These are phyloP conservation scores for Aspergillus mulundensis DNA, from an alignment of 495 filamentous ascomycete species.

Conservation along the genomic window DNA sequence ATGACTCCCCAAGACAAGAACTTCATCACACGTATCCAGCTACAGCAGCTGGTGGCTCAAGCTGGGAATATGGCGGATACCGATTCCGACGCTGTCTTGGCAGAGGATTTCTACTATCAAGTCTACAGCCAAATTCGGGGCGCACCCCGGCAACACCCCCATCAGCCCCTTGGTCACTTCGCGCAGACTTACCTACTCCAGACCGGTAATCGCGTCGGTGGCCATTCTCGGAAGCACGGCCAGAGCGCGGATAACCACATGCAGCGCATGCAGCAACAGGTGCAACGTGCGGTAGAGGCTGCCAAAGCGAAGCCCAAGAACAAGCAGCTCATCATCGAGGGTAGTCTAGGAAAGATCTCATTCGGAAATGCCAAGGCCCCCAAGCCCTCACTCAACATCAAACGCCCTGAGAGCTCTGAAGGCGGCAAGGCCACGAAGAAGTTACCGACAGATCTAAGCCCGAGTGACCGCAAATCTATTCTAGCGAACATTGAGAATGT, in stretches of 20 bases:
- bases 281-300: constrained; percentile 93
- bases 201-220: constrained; percentile 74
- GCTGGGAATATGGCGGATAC: constrained; percentile 80
- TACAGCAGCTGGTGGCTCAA: constrained; percentile 91
- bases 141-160: constrained; percentile 77
- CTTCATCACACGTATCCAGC: constrained; percentile 95
- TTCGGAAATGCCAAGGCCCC: constrained; percentile 99
- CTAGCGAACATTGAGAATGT: constrained; percentile 81
- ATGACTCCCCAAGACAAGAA: constrained; percentile 99
- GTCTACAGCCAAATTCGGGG: constrained; percentile 92
- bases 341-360: constrained; percentile 96
- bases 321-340: constrained; percentile 96
- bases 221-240: constrained; percentile 61
- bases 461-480: constrained; percentile 74
- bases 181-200: constrained; percentile 97
- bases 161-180: constrained; percentile 89
- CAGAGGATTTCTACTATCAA: constrained; percentile 98
- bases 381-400: constrained; percentile 90
- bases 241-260: constrained; percentile 89
- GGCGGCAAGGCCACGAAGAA: constrained; percentile 42
- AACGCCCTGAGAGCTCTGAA: constrained; percentile 71
- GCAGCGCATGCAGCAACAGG: constrained; percentile 98
- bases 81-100: constrained; percentile 70
- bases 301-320: constrained; percentile 97
- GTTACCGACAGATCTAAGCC: constrained; percentile 44